Conservation (phyloP, 2,329 filamentous ascomycete species). For the Dactylellina leptospora region DNA sequence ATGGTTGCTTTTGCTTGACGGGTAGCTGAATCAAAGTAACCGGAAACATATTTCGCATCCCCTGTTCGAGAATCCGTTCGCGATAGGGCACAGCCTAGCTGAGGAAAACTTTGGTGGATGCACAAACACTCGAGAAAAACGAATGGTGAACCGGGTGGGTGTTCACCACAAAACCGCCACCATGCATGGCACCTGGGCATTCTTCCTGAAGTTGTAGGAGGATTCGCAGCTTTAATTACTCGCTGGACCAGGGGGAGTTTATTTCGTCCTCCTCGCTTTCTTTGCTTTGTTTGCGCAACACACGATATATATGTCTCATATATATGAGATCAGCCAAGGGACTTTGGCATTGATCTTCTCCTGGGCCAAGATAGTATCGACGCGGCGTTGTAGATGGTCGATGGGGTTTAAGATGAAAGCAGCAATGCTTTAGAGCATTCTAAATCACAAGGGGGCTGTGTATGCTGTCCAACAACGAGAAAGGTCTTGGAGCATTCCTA, state of each 20-base stretch:
- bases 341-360: too few relatives aligned
- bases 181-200: conserved; percentile 14
- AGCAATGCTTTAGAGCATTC: too few relatives aligned
- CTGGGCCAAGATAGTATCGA: too few relatives aligned
- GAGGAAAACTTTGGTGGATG: conserved; percentile 13
- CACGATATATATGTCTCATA: too few relatives aligned
- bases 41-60: conserved; percentile 22
- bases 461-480: too few relatives aligned
- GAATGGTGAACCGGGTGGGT: conserved; percentile 13
- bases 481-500: too few relatives aligned
- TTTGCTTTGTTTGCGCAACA: conserved; percentile 34
- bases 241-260: conserved; percentile 37
- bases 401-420: too few relatives aligned
- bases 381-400: too few relatives aligned
- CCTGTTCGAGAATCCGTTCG: conserved; percentile 37
- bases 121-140: conserved; percentile 19
- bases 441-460: too few relatives aligned
- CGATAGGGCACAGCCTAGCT: conserved; percentile 40
- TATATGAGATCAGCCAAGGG: too few relatives aligned
- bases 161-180: not conserved
- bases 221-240: conserved; percentile 34
- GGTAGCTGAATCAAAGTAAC: conserved; percentile 8
- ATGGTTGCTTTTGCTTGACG: conserved; percentile 42
- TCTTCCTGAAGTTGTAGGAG: conserved; percentile 11
- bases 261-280: conserved; percentile 27